A percentile compares a stretch with the other conserved stretches of the same genome.
Conservation (phyloP, 352 stramenopile species). For the Phytopythium vexans region DNA sequence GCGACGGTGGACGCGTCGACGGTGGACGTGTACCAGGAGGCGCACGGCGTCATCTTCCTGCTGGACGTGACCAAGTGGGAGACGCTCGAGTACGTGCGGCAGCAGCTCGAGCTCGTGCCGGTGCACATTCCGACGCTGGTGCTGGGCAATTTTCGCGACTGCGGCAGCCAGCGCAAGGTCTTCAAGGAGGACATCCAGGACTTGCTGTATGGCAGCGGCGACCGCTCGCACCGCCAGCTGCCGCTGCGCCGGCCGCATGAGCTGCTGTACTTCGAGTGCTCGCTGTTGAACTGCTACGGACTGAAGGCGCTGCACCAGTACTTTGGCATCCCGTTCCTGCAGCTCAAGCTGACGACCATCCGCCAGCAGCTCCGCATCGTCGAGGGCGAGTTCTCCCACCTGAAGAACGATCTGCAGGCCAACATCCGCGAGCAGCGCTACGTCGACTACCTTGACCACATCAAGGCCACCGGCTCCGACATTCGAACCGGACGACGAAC, state of each 20-base stretch:
- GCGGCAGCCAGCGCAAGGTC: conserved; percentile 62
- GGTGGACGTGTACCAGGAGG: conserved; percentile 89
- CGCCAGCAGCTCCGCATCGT: conserved; percentile 73
- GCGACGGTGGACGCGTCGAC: conserved; percentile 78
- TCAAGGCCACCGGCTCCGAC: conserved; percentile 62
- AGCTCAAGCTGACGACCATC: conserved; percentile 76
- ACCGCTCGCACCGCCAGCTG: conserved; percentile 25
- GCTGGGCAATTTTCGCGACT: conserved; percentile 80
- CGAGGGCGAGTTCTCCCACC: conserved; percentile 60
- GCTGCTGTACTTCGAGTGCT: conserved; percentile 84
- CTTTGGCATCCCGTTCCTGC: conserved; percentile 81
- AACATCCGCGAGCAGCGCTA: conserved; percentile 77
- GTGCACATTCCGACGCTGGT: conserved; percentile 78
- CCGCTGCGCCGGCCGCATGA: conserved; percentile 48
- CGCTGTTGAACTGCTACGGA: conserved; percentile 80
- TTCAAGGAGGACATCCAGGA: conserved; percentile 85
- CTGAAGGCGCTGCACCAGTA: conserved; percentile 84
- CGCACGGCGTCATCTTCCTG: conserved; percentile 87
- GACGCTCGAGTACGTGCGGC: conserved; percentile 81
- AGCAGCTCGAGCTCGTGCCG: conserved; percentile 68
- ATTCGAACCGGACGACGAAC: conserved; percentile 64
- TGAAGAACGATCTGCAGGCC: conserved; percentile 71
- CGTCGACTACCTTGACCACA: conserved; percentile 67
- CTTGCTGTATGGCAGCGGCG: conserved; percentile 51
- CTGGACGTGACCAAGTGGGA: conserved; percentile 80